Evolutionary conservation across 257 asterid species (phyloP), one percentile per base, ranked within the genome.

Genomic region (Solanum okadae): DNA sequence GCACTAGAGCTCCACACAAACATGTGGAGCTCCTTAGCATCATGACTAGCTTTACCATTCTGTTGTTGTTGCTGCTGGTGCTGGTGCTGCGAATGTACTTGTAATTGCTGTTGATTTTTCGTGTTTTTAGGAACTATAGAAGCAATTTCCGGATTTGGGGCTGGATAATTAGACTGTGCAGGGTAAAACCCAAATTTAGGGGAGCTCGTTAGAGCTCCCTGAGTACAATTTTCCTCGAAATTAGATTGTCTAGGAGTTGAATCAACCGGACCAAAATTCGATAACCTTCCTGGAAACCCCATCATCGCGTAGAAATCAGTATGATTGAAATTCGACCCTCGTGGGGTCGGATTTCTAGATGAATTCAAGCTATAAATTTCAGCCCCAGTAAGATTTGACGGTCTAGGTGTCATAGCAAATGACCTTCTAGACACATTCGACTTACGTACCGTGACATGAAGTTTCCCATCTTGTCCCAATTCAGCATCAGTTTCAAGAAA

Each of bases 1-100:
- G 99, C 98, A 83, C 98, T 97, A 9, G 98, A 95, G 90, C 99
- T 96, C 99, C 98, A 97, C 29, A 97, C 99, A 61, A 97, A 97
- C 99, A 97, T 97, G 92, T 97, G 99, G 12, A 97, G 95, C 89
- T 97, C 99, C 78, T 97, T 97, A 0, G 98, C 98, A 85, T 97
- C 98, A 85, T 91, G 94, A 35, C 88, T 93, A 20, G 92, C 86
- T 87, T 93, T 94, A 40, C 65, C 22, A 42, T 90, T 91, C 18
- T 76, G 94, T 3, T 89, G 93, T 25, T 59, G 93, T 1, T 40
- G 88, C 27, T 75, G 63, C 15, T 42, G 49, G 5, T 42, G 49
- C 15, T 42, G 49, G 5, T 42, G 49, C 16, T 44, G 94, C 3
- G 88, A 27, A 10, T 40, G 89, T 15, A 77, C 83, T 77, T 86